A percentile compares a stretch with the other conserved stretches of the same genome.
These are phyloP conservation scores for Sporothrix humicola DNA, from an alignment of 2,329 filamentous ascomycete species.

Conservation along the genomic window DNA sequence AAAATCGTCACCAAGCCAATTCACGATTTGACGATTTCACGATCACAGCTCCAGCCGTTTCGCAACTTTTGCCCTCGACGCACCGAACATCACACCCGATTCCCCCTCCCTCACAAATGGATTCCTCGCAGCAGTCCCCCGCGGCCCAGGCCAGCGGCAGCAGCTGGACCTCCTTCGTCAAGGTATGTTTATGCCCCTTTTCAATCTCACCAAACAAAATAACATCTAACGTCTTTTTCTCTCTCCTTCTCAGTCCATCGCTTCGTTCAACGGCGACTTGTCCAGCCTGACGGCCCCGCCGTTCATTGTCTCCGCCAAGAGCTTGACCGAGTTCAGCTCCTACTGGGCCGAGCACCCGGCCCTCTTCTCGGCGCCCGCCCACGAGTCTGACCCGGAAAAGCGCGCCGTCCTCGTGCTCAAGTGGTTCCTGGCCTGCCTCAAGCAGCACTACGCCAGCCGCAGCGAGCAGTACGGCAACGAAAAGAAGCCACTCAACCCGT, in stretches of 20 bases:
- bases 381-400: slow-evolving; percentile 79
- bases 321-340: slow-evolving; percentile 78
- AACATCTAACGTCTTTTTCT: slow-evolving; percentile 12
- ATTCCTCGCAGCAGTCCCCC: slow-evolving; percentile 35
- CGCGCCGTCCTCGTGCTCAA: slow-evolving; percentile 87
- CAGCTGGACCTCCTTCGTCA: slow-evolving; percentile 60
- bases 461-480: slow-evolving; percentile 86
- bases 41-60: background rate
- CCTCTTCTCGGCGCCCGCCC: slow-evolving; percentile 80
- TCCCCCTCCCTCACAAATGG: slow-evolving; percentile 31
- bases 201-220: background rate
- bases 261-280: slow-evolving; percentile 81
- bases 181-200: slow-evolving; percentile 46
- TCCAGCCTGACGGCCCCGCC: slow-evolving; percentile 81
- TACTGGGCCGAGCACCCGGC: slow-evolving; percentile 82
- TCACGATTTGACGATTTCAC: background rate
- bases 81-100: background rate
- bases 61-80: background rate
- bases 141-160: slow-evolving; percentile 49
- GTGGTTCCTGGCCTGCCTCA: slow-evolving; percentile 93
- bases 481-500: slow-evolving; percentile 98
- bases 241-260: slow-evolving; percentile 63
- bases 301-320: slow-evolving; percentile 80
- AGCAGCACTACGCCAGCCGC: slow-evolving; percentile 77
- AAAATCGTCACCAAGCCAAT: slow-evolving; percentile 1